Base-by-base conservation (phyloP, 768 basidiomycete genomes). In the Russula earlei region DNA sequence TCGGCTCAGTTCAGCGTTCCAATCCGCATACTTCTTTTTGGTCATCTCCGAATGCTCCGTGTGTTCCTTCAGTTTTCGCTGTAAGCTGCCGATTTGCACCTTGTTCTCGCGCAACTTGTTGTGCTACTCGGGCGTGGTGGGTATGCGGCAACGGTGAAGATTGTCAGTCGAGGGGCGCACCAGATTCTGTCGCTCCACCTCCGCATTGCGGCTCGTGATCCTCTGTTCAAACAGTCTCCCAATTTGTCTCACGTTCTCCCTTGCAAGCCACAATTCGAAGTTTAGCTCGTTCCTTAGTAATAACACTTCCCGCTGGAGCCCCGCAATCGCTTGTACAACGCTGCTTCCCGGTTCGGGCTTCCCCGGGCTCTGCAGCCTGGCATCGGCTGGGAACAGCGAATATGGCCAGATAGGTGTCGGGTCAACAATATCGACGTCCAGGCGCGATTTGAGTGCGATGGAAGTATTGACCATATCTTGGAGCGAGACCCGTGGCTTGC, bases 81-180 rank as follows among this genome's bases (percentile, higher is more conserved):
- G 83, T 9, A 92, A 75, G 20, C 72, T 73, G 15, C 77, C 75
- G 24, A 91, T 84, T 65, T 84, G 80, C 2, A 76, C 70, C 49
- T 83, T 82, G 67, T 88, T 87, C 59, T 85, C 86, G 52, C 85
- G 84, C 51, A 91, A 70, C 64, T 86, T 88, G 68, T 91, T 90
- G 65, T 85, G 87, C 89, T 91, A 65, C 29, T 37, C 29, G 4
- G 48, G 19, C 24, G 25, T 42, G 34, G 49, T 57, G 24, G 55
- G 57, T 40, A 47, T 31, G 36, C 42, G n/a, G 19, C 33, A 20
- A 20, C 20, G 36, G 55, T 37, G 58, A 49, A 46, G 43, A 48
- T 14, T 22, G 70, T 19, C 14, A 17, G 22, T n/a, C 24, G 22
- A 41, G 41, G 25, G 25, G 15, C 82, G 59, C 66, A 92, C 91